A percentile compares a stretch with the other conserved stretches of the same genome.
Conservation (phyloP, 306 rosid species). For the Pyrus communis region DNA sequence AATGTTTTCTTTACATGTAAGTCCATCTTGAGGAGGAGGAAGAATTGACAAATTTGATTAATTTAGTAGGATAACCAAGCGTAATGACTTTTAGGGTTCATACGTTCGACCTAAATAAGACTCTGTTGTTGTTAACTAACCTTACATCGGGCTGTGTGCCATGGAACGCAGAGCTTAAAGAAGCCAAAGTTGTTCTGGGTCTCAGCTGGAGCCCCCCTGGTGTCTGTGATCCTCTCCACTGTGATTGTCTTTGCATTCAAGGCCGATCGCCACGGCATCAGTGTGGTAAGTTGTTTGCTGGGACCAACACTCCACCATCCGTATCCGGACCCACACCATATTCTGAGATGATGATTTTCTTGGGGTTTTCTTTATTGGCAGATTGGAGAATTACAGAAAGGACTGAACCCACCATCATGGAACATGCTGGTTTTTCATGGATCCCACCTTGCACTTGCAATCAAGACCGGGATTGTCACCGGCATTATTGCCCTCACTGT, state of each 20-base stretch:
- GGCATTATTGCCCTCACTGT: slow-evolving; percentile 96
- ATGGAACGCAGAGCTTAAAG: slow-evolving; percentile 46
- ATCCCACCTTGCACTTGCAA: slow-evolving; percentile 41
- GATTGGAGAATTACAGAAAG: slow-evolving; percentile 81
- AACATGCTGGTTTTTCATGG: slow-evolving; percentile 58
- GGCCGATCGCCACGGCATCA: slow-evolving; percentile 71
- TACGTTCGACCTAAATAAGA: accelerated
- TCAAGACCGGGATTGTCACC: slow-evolving; percentile 78
- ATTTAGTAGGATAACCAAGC: neutral
- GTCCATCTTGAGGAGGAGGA: neutral
- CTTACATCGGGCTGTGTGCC: neutral
- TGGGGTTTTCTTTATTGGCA: slow-evolving; percentile 13
- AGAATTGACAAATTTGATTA: neutral
- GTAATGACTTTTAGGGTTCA: no score
- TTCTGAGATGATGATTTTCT: neutral
- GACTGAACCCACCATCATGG: slow-evolving; percentile 88
- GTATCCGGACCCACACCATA: neutral
- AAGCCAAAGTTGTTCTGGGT: slow-evolving; percentile 88
- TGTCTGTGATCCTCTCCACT: slow-evolving; percentile 73
- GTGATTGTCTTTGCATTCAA: slow-evolving; percentile 59
- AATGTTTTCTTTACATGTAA: neutral
- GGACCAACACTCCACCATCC: neutral
- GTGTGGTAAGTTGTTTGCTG: slow-evolving; percentile 39
- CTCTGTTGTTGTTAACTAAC: neutral
- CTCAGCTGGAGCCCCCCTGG: slow-evolving; percentile 91